Conservation (phyloP, 2,329 filamentous ascomycete species). For the Pseudopyricularia javanii region DNA sequence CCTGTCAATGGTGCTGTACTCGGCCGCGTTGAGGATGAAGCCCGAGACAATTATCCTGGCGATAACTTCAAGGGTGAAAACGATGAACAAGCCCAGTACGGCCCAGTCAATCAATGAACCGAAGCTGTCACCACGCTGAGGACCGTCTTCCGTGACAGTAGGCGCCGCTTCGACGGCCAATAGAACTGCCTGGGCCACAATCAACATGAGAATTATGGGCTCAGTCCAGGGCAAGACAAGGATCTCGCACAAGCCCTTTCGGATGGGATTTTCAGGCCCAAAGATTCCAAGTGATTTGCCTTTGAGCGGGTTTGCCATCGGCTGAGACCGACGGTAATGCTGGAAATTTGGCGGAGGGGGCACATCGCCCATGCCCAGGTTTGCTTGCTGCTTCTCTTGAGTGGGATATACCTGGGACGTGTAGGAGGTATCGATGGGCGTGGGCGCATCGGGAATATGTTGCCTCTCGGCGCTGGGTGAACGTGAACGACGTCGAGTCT, state of each 20-base stretch:
- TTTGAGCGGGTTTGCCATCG: constrained; percentile 62
- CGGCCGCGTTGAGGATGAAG: constrained; percentile 76
- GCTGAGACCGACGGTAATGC: constrained; percentile 18
- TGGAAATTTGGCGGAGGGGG: constrained; percentile 6
- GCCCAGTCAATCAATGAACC: constrained; percentile 66
- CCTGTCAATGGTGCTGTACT: constrained; percentile 85
- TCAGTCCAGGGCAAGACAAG: constrained; percentile 81
- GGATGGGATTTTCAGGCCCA: constrained; percentile 61
- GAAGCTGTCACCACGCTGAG: constrained; percentile 52
- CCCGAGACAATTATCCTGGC: constrained; percentile 86
- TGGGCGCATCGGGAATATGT: constrained; percentile 23
- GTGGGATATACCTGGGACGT: constrained; percentile 31
- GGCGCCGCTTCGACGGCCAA: constrained; percentile 71
- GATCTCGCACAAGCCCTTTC: constrained; percentile 66
- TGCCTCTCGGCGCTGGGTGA: constrained; percentile 32
- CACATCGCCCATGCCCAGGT: constrained; percentile 15
- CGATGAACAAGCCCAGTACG: constrained; percentile 68
- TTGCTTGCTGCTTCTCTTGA: constrained; percentile 31
- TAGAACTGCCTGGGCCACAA: constrained; percentile 79
- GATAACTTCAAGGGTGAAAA: constrained; percentile 80
- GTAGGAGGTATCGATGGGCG: constrained; percentile 34
- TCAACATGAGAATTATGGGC: constrained; percentile 74
- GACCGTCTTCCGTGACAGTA: constrained; percentile 52
- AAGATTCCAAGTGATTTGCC: constrained; percentile 83
- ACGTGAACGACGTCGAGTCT: constrained; percentile 46